Base-by-base conservation (phyloP, 2,329 filamentous ascomycete genomes). In the Fusarium lyarnte region DNA sequence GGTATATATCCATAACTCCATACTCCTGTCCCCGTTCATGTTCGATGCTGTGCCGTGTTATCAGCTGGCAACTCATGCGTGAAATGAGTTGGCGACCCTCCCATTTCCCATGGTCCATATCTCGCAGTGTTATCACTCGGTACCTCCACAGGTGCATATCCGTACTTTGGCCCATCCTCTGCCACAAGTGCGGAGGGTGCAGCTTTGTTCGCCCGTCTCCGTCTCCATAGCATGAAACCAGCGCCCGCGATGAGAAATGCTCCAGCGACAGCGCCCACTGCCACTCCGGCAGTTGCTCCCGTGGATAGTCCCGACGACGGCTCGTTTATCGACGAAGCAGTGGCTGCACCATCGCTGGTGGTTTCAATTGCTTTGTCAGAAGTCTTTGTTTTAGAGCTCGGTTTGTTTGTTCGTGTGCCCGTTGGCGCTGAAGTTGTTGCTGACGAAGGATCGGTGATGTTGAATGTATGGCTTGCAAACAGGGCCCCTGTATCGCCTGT, bases 391-490 rank as follows among this genome's bases (percentile, higher is more conserved):
- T 38, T 21, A 3, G 58, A n/a, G 8, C 19, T 41, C 1, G 43
- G 36, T 1, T 16, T 12, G 9, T 13, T 49, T 9, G 63, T 46
- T 38, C 29, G 25, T 1, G 51, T 39, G 2, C 33, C 12, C 23
- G 39, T 42, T 2, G n/a, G 25, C 0, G 58, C 13, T 13, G 51
- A 66, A 5, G 43, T 49, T n/a, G 51, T 45, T 6, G 19, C 1
- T 12, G 61, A 23, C 4, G 31, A 39, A 2, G 63, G 63, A 23
- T 66, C 60, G 10, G 38, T 66, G n/a, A 66, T 66, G 5, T 66
- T 66, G 19, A 66, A 66, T 6, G 19, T 47, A 16, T 66, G 63
- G 2, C 60, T 66, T 0, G 61, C 41, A 13, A 66, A 66, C 1
- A 65, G 33, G 2, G 63, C 21, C 0, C 39, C 16, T 8, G 38